Conservation (phyloP, 768 basidiomycete genomes). For the Crepidotus variabilis region DNA sequence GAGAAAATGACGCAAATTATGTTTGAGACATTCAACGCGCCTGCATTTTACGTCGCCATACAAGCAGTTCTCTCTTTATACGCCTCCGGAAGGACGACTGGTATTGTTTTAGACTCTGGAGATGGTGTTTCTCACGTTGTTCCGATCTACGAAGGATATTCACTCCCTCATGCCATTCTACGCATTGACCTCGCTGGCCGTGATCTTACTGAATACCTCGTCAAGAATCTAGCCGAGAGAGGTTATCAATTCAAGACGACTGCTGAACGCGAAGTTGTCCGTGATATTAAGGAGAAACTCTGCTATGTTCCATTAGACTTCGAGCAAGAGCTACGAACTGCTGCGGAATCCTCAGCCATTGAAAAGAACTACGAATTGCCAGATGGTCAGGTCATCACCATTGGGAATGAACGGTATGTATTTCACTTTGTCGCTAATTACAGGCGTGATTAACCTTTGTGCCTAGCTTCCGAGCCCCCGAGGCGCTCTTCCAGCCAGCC, state of each 20-base stretch:
- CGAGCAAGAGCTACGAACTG: slow-evolving; percentile 89
- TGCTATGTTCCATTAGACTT: slow-evolving; percentile 95
- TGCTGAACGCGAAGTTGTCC: slow-evolving; percentile 90
- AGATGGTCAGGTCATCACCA: slow-evolving; percentile 95
- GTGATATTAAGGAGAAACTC: slow-evolving; percentile 97
- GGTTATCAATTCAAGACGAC: slow-evolving; percentile 94
- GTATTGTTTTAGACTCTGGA: slow-evolving; percentile 93
- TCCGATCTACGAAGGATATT: slow-evolving; percentile 93
- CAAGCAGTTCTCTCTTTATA: slow-evolving; percentile 90
- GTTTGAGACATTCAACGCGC: slow-evolving; percentile 94
- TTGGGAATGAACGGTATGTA: slow-evolving; percentile 88
- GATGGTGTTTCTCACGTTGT: slow-evolving; percentile 97
- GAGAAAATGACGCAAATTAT: slow-evolving; percentile 97
- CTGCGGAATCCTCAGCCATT: slow-evolving; percentile 81
- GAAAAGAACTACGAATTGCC: slow-evolving; percentile 92
- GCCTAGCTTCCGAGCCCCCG: slow-evolving; percentile 82
- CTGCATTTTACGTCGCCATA: slow-evolving; percentile 89
- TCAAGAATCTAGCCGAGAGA: slow-evolving; percentile 85
- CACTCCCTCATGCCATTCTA: slow-evolving; percentile 89
- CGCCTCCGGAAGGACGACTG: slow-evolving; percentile 92
- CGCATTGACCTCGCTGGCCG: slow-evolving; percentile 92
- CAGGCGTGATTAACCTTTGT: slow-evolving; percentile 43
- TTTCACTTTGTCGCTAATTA: slow-evolving; percentile 32
- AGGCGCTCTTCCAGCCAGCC: slow-evolving; percentile 91
- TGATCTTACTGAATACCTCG: slow-evolving; percentile 81